Evolutionary conservation across 169 alveolate genomes (phyloP).

Genomic region (Plasmodium knowlesi): DNA sequence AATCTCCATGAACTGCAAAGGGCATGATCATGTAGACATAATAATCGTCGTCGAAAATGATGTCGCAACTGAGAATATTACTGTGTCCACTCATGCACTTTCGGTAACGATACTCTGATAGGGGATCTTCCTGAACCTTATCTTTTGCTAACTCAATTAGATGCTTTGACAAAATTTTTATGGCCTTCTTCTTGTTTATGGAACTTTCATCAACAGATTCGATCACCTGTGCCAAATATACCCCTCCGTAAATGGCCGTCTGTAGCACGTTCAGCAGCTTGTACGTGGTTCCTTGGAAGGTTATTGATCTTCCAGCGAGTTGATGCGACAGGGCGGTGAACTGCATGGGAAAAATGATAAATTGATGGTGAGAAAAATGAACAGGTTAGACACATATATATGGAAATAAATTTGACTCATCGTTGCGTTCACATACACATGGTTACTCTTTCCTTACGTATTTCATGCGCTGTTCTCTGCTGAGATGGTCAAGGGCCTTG

Average conservation of each 20-base stretch:
- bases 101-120: constrained; percentile 60
- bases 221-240: constrained; percentile 35
- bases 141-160: constrained; percentile 58
- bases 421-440: background rate
- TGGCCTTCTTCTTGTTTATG: constrained; percentile 25
- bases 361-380: background rate
- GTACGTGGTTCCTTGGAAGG: constrained; percentile 15
- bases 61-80: constrained; percentile 52
- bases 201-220: background rate
- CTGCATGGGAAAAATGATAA: background rate
- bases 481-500: background rate
- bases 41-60: constrained; percentile 36
- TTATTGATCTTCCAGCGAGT: constrained; percentile 22
- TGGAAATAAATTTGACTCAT: background rate
- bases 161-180: constrained; percentile 51
- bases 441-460: constrained; percentile 7
- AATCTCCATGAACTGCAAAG: constrained; percentile 79
- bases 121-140: constrained; percentile 59
- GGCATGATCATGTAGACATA: constrained; percentile 77
- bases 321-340: constrained; percentile 7
- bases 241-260: constrained; percentile 67
- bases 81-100: constrained; percentile 73
- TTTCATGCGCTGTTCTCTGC: constrained; percentile 48
- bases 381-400: background rate
- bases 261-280: constrained; percentile 30